phyloP scores from a whole-genome alignment of 1,284 basidiomycete genomes.

The Phlebopus sp. region DNA sequence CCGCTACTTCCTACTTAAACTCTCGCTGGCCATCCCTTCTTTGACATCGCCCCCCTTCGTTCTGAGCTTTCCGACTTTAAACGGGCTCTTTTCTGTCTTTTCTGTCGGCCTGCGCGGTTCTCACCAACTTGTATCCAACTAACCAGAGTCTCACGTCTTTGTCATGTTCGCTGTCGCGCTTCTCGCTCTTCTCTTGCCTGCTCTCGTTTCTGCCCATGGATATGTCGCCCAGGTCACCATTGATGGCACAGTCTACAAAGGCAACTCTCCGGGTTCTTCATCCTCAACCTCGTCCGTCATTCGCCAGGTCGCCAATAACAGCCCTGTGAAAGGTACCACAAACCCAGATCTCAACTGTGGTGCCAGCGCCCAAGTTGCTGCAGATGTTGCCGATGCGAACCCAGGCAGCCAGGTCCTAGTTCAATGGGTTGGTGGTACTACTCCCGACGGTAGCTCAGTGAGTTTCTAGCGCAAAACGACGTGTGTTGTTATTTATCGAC shows the following conservation, averaged over 20 bases:
- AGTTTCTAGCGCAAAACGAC: neutral
- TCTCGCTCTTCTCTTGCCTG: conserved; percentile 23
- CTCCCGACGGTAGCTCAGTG: conserved; percentile 17
- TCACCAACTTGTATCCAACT: neutral
- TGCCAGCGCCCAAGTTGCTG: conserved; percentile 34
- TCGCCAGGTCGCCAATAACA: conserved; percentile 32
- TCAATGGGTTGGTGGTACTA: conserved; percentile 29
- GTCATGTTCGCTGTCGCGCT: conserved; percentile 16
- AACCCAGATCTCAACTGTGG: conserved; percentile 42
- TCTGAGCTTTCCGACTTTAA: neutral
- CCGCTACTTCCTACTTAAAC: neutral
- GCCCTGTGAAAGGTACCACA: conserved; percentile 40
- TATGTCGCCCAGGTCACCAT: conserved; percentile 27
- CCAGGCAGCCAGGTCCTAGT: conserved; percentile 38
- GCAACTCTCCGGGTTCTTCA: conserved; percentile 27
- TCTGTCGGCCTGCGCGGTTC: conserved; percentile 18
- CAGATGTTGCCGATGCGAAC: conserved; percentile 35
- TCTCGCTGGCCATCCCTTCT: conserved; percentile 1
- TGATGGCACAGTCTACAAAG: conserved; percentile 33
- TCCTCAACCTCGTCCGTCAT: conserved; percentile 27
- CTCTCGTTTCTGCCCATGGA: conserved; percentile 31
- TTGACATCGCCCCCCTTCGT: neutral
- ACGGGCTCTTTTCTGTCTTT: conserved; percentile 4
- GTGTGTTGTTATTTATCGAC: neutral
- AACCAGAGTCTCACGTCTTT: neutral